Conservation (phyloP, 2,329 filamentous ascomycete species). For the Colletotrichum graminicola region DNA sequence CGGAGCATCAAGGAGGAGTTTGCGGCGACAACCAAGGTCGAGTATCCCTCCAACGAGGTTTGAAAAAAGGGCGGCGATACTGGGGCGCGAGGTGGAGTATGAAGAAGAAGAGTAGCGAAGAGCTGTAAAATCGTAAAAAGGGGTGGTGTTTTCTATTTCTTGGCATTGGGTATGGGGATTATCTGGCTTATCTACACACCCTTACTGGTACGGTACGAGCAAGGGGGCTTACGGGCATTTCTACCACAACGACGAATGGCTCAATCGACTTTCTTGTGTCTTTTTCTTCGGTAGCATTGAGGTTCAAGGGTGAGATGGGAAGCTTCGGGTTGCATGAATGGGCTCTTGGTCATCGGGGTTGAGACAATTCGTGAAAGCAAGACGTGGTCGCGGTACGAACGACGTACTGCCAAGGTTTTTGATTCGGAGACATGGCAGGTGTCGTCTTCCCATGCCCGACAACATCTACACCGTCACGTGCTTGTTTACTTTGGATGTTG, state of each 20-base stretch:
- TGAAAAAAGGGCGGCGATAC: slow-evolving; percentile 47
- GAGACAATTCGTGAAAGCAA: not conserved
- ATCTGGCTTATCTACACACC: slow-evolving; percentile 12
- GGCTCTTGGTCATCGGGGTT: not conserved
- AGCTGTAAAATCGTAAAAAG: not conserved
- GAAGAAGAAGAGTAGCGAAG: not conserved
- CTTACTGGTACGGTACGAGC: not conserved
- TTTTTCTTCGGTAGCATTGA: not conserved
- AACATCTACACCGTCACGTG: slow-evolving; percentile 19
- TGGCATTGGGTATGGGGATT: slow-evolving; percentile 17
- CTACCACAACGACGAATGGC: slow-evolving; percentile 21
- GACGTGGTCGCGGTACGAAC: not conserved
- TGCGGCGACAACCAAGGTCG: slow-evolving; percentile 69
- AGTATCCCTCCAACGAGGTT: slow-evolving; percentile 79
- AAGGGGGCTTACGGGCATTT: slow-evolving; percentile 10
- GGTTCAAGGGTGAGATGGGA: not conserved
- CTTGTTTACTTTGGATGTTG: not conserved
- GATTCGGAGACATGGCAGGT: not conserved
- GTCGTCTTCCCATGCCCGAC: not conserved
- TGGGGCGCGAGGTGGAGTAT: not conserved
- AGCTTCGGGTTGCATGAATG: not conserved
- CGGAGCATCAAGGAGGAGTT: slow-evolving; percentile 84
- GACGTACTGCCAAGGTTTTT: not conserved
- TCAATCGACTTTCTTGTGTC: not conserved
- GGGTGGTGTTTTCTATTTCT: slow-evolving; percentile 11